Percentiles rank a stretch among this genome's conserved stretches.
phyloP scores from a whole-genome alignment of 441 rosid species.

The Populus trichocarpa region DNA sequence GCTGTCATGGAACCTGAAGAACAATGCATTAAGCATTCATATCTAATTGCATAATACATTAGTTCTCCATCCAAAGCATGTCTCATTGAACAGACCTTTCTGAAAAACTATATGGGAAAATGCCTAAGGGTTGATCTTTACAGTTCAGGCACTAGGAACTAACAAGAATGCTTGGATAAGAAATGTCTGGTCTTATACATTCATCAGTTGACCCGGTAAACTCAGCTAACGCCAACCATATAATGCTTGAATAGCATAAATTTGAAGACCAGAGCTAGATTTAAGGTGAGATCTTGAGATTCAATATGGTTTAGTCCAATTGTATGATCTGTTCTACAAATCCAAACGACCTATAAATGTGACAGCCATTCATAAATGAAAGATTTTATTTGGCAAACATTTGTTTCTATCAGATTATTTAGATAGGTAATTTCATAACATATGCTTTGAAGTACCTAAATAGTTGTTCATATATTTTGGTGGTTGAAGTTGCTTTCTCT shows the following conservation, averaged over 20 bases:
- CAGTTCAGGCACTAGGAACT: background rate
- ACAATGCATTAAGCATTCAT: background rate
- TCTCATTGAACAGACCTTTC: background rate
- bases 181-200: background rate
- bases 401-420: background rate
- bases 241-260: background rate
- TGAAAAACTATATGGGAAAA: background rate
- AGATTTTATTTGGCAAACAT: background rate
- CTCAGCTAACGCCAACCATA: background rate
- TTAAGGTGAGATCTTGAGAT: background rate
- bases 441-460: constrained; percentile 54
- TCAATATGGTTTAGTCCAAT: background rate
- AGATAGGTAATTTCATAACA: background rate
- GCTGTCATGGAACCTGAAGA: background rate
- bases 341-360: background rate
- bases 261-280: background rate
- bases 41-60: background rate
- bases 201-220: background rate
- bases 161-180: background rate
- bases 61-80: background rate
- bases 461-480: constrained; percentile 94
- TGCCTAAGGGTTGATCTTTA: background rate
- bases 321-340: background rate
- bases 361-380: background rate
- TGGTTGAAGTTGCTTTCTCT: constrained; percentile 60